These are phyloP conservation scores for Eutrema yunnanense DNA, from an alignment of 345 rosid genomes.

Conservation along the genomic window DNA sequence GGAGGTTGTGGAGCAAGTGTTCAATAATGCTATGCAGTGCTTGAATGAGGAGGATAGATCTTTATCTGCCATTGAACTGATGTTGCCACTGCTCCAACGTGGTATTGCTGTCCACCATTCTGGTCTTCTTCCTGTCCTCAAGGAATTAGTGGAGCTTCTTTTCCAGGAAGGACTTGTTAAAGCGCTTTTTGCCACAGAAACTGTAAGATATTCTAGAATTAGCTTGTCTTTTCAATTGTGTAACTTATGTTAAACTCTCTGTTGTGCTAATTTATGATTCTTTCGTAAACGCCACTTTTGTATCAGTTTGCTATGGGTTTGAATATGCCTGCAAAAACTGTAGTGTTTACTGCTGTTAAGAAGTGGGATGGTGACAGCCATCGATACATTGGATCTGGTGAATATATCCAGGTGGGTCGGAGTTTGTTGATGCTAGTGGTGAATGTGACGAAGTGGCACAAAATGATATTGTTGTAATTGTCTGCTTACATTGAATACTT, in stretches of 20 bases:
- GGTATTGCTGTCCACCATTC: conserved; percentile 99
- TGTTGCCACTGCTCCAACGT: conserved; percentile 93
- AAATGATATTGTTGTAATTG: conserved; percentile 1
- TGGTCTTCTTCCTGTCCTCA: conserved; percentile 98
- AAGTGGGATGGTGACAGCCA: conserved; percentile 99
- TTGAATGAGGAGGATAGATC: conserved; percentile 94
- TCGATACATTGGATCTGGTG: conserved; percentile 92
- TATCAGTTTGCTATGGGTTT: conserved; percentile 98
- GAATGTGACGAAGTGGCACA: neutral
- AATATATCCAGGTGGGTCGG: conserved; percentile 87
- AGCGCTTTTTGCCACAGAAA: conserved; percentile 96
- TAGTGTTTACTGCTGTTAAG: conserved; percentile 85
- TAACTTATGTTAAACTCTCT: neutral
- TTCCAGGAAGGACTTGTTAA: conserved; percentile 99
- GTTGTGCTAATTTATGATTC: neutral
- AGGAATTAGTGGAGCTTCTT: conserved; percentile 97
- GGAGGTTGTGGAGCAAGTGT: conserved; percentile 70
- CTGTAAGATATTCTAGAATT: conserved; percentile 45
- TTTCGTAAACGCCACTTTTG: conserved; percentile 4
- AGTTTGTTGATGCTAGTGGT: conserved; percentile 8
- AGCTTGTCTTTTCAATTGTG: conserved; percentile 10
- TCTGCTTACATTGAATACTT: conserved; percentile 19
- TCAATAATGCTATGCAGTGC: conserved; percentile 73
- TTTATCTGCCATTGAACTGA: conserved; percentile 91
- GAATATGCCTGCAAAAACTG: conserved; percentile 99